Conservation (phyloP, 1,139 yeast genomes). For the Suhomyces choctaworum region DNA sequence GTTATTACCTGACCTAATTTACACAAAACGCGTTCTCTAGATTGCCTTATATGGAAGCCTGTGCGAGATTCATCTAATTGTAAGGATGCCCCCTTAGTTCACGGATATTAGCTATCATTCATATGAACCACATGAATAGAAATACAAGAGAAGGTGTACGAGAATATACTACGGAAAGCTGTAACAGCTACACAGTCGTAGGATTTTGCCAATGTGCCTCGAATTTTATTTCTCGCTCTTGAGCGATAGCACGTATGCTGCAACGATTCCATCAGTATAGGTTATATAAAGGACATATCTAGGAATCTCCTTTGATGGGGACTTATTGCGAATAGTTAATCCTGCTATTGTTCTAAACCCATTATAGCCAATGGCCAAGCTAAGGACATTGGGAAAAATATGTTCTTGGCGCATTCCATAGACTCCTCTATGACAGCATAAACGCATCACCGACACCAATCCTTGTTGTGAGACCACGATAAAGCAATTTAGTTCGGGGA, state of each 20-base stretch:
- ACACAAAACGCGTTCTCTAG: constrained; percentile 13
- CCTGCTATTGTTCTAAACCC: constrained; percentile 39
- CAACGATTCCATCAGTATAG: constrained; percentile 37
- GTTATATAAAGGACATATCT: constrained; percentile 30
- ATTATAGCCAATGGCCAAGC: constrained; percentile 27
- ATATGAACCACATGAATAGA: too few relatives aligned
- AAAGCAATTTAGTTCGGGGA: constrained; percentile 56
- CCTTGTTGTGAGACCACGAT: constrained; percentile 63
- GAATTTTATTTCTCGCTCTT: background rate
- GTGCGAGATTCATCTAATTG: too few relatives aligned
- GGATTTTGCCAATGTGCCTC: background rate
- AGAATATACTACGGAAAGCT: background rate
- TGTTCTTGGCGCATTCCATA: constrained; percentile 64
- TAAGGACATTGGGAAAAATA: constrained; percentile 46
- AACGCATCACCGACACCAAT: constrained; percentile 53
- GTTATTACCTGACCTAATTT: constrained; percentile 6
- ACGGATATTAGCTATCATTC: too few relatives aligned
- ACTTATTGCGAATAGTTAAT: constrained; percentile 26
- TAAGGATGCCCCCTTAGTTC: too few relatives aligned
- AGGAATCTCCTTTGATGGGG: constrained; percentile 18
- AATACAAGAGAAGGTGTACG: too few relatives aligned
- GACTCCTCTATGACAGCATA: constrained; percentile 58
- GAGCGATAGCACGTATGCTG: constrained; percentile 24
- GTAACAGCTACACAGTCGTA: background rate
- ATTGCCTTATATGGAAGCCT: background rate